These are phyloP conservation scores for Drosera capensis DNA, from an alignment of 148 eudicot genomes.

Conservation along the genomic window DNA sequence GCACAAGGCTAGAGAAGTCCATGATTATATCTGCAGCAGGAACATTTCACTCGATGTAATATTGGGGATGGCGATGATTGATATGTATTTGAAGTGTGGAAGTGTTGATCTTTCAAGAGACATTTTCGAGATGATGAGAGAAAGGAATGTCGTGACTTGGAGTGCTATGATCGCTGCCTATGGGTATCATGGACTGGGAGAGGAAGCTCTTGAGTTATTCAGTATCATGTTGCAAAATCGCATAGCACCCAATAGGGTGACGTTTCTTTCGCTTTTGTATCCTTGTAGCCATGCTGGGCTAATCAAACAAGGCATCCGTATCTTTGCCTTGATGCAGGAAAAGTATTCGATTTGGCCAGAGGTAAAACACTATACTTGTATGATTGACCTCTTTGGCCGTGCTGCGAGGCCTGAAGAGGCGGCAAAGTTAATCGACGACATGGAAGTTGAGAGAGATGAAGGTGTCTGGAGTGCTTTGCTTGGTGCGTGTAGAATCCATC, in stretches of 20 bases:
- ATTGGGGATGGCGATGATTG: constrained; percentile 13
- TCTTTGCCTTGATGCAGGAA: constrained; percentile 33
- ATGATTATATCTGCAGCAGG: constrained; percentile 7
- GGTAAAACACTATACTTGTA: constrained; percentile 81
- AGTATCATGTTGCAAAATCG: constrained; percentile 34
- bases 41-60: constrained; percentile 9
- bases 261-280: constrained; percentile 67
- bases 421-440: constrained; percentile 34
- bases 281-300: constrained; percentile 87
- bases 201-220: constrained; percentile 34
- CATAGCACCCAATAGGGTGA: constrained; percentile 58
- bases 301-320: constrained; percentile 41
- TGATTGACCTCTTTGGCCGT: constrained; percentile 85
- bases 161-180: constrained; percentile 18
- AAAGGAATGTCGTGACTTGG: constrained; percentile 13
- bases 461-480: constrained; percentile 73
- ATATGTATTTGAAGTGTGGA: constrained; percentile 22
- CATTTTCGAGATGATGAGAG: constrained; percentile 11
- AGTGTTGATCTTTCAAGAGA: constrained; percentile 12
- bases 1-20: constrained; percentile 9
- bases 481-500: constrained; percentile 61
- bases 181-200: constrained; percentile 73
- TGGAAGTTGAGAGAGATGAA: constrained; percentile 46
- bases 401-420: constrained; percentile 75
- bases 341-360: constrained; percentile 56